Evolutionary conservation across 306 rosid species (phyloP).

Genomic region (Cajanus cajan): DNA sequence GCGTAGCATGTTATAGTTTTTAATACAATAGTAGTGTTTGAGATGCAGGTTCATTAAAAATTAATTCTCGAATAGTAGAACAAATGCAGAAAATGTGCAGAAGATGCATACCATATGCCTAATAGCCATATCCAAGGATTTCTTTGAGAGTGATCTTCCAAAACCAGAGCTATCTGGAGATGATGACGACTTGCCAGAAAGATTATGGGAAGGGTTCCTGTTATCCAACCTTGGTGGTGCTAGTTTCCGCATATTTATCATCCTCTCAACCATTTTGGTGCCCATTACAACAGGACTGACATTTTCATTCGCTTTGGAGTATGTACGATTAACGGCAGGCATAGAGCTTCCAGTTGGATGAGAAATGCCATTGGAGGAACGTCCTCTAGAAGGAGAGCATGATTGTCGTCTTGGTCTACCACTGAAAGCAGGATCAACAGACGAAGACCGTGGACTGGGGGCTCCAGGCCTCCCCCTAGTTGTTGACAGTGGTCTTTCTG

Average conservation of each 20-base stretch:
- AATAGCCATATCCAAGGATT: constrained; percentile 98
- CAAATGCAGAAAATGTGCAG: background rate
- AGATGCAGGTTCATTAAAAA: background rate
- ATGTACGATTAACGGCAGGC: constrained; percentile 82
- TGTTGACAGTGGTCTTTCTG: constrained; percentile 85
- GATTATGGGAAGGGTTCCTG: constrained; percentile 68
- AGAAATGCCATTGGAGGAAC: constrained; percentile 60
- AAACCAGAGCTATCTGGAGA: constrained; percentile 91
- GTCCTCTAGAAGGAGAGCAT: constrained; percentile 98
- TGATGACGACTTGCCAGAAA: constrained; percentile 71
- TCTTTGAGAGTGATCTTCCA: constrained; percentile 94
- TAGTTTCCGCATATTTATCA: constrained; percentile 90
- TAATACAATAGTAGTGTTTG: background rate
- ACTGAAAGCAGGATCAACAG: constrained; percentile 73
- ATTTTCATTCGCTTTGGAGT: constrained; percentile 75
- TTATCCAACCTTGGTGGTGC: constrained; percentile 79
- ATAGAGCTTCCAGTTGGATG: constrained; percentile 84
- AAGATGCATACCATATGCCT: constrained; percentile 87
- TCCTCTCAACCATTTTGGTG: constrained; percentile 95
- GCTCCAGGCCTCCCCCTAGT: constrained; percentile 99
- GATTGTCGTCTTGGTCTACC: constrained; percentile 90
- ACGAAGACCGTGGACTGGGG: constrained; percentile 77
- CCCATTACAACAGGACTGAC: constrained; percentile 84
- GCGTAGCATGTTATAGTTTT: background rate
- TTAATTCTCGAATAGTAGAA: constrained; percentile 12